Evolutionary conservation across 179 eudicot genomes (phyloP), one percentile per base, ranked within the genome.

Genomic region (Silene coronaria): DNA sequence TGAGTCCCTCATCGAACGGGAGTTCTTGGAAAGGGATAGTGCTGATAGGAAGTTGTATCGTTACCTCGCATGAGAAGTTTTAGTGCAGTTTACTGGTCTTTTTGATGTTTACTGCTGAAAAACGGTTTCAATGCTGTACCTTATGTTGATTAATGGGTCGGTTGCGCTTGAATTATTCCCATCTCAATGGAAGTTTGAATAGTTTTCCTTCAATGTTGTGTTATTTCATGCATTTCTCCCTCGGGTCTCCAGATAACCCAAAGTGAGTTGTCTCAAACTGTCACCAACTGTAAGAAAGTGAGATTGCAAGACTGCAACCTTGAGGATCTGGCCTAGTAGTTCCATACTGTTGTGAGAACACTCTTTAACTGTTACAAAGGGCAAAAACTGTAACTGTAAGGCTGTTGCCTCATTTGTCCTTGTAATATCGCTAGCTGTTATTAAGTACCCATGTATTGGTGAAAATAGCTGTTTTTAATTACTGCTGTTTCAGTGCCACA

Each of bases 1-100:
- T 5, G 96, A 89, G 72, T 89, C 96, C 21, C 89, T 90, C 13
- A 90, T 90, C 2, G 96, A 90, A 76, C 87, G 96, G n/a, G 96
- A 90, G 48, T 90, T 88, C 82, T 85, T 90, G 87, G 96, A 90
- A 76, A 87, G 96, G 80, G 96, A 90, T 79, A 82, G 46, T 45
- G 59, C 72, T 0, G 96, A 90, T 74, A 85, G 91, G 76, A 76
- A 79, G 75, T 80, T 85, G 74, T 90, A 90, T 67, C 85, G 92
- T 19, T 90, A 88, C 75, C 79, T 82, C 12, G 84, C 84, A 51
- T 82, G 42, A 78, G 34, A 67, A 62, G 75, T 34, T 72, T 63
- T 57, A 59, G 79, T 24, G 67, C 68, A 42, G 69, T 68, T 71
- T 46, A 66, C 68, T 82, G 24, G 77, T 75, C 67, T 28, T 75